Base-by-base conservation (phyloP, 805 yeast species). In the Danielia reshetovae region DNA sequence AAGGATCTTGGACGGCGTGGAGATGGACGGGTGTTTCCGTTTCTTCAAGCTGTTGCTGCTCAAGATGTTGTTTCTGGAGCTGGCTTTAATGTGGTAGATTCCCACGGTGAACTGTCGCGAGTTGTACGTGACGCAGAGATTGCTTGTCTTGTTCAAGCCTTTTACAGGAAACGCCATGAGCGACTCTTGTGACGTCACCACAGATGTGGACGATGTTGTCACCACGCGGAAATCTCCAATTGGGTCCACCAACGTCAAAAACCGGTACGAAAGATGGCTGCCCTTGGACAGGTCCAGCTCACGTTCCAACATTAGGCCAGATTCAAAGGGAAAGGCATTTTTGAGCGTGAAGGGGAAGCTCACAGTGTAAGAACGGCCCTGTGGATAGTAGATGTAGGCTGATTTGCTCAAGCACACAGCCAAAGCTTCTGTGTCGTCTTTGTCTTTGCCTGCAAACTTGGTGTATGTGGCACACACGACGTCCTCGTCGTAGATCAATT, bases 181-280 rank as follows among this genome's bases (percentile, higher is more conserved):
- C 34, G 68, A 71, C 49, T 84, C 93, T 30, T 65, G 60, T 2
- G 74, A 55, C 0, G 84, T 69, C 18, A 85, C 74, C 2, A 77
- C 73, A 0, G 86, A 74, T 0, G 83, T 79, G 2, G 88, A 77
- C 0, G 87, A 77, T 0, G 90, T 78, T 1, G 79, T 77, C 4
- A 87, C 73, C 4, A 77, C 62, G 2, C 95, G 87, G 37, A 85
- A 69, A 4, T 85, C 93, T 2, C 77, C 74, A 40, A 82, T 60
- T 1, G 95, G 90, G 52, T 85, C 94, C 1, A 79, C 69, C 39
- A 87, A 53, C 0, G 94, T 78, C 34, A 86, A 65, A 45, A 85
- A 82, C 59, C 66, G 27, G 54, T 42, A 36, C 41, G 53, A 15
- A 59, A 39, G 7, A 30, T 13, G 11, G 14, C 30, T 21, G 14